Evolutionary conservation across 2,329 filamentous ascomycete species (phyloP).

Genomic region (Lasiodiplodia hormozganensis): DNA sequence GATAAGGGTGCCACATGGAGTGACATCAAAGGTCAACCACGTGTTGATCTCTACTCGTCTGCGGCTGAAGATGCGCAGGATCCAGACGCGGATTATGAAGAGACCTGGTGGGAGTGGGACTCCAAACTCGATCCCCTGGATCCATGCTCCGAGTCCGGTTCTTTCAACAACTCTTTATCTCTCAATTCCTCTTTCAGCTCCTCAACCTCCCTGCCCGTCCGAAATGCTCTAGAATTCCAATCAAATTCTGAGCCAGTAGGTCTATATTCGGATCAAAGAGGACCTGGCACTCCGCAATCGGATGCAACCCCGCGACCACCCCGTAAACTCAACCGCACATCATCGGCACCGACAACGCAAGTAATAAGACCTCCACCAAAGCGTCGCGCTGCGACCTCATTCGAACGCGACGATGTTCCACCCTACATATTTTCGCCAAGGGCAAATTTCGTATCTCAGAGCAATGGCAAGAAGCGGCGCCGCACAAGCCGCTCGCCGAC

Average conservation of each 20-base stretch:
- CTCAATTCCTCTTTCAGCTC: conserved; percentile 36
- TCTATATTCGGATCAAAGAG: conserved; percentile 39
- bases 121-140: conserved; percentile 67
- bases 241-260: conserved; percentile 32
- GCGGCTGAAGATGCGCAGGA: conserved; percentile 51
- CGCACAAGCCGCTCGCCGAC: conserved; percentile 42
- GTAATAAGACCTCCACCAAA: conserved; percentile 34
- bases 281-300: conserved; percentile 46
- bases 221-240: conserved; percentile 23
- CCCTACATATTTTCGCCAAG: not conserved
- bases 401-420: not conserved
- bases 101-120: conserved; percentile 73
- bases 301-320: conserved; percentile 38
- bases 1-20: conserved; percentile 71
- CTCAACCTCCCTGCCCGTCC: conserved; percentile 32
- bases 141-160: conserved; percentile 55
- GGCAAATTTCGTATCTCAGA: conserved; percentile 31
- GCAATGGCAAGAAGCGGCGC: conserved; percentile 55
- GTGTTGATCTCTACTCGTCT: conserved; percentile 53
- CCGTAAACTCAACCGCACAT: conserved; percentile 37
- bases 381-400: conserved; percentile 31
- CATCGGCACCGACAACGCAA: conserved; percentile 38
- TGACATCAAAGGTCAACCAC: conserved; percentile 67
- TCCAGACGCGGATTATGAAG: conserved; percentile 60
- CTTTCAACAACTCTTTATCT: conserved; percentile 37